Evolutionary conservation across 192 early-diverging fungal genomes (phyloP).

Genomic region (Neocallimastix lanati): DNA sequence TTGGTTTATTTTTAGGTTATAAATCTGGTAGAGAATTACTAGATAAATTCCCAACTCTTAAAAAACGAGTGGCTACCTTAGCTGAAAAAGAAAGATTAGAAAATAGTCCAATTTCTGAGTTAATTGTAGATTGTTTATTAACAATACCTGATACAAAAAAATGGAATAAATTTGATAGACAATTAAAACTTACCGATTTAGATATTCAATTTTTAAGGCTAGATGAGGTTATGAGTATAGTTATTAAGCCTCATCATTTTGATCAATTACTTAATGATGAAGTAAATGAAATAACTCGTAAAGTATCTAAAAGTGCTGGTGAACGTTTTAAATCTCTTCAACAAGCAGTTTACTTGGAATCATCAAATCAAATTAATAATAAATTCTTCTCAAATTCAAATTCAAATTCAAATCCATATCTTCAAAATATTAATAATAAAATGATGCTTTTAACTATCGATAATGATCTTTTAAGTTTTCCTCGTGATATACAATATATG

Average conservation of each 20-base stretch:
- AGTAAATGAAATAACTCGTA: not conserved
- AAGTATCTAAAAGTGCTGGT: not conserved
- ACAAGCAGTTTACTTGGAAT: not conserved
- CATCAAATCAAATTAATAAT: no score
- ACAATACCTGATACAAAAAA: not conserved
- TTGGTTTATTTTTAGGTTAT: not conserved
- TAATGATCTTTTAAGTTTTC: not conserved
- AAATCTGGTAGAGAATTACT: not conserved
- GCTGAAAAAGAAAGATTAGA: not conserved
- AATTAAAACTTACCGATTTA: not conserved
- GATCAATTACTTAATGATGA: not conserved
- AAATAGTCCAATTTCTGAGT: not conserved
- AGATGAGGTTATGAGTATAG: not conserved
- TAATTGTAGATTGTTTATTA: not conserved
- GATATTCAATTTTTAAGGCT: not conserved
- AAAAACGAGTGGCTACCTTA: not conserved
- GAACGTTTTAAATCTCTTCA: not conserved
- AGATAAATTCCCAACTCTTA: not conserved
- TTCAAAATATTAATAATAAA: not conserved
- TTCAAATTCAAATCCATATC: not conserved
- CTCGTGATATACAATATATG: not conserved
- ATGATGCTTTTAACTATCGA: not conserved
- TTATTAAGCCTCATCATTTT: not conserved
- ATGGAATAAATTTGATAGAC: not conserved
- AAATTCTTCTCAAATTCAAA: no score